These are phyloP conservation scores for Sindora glabra DNA, from an alignment of 306 rosid genomes.

Conservation along the genomic window DNA sequence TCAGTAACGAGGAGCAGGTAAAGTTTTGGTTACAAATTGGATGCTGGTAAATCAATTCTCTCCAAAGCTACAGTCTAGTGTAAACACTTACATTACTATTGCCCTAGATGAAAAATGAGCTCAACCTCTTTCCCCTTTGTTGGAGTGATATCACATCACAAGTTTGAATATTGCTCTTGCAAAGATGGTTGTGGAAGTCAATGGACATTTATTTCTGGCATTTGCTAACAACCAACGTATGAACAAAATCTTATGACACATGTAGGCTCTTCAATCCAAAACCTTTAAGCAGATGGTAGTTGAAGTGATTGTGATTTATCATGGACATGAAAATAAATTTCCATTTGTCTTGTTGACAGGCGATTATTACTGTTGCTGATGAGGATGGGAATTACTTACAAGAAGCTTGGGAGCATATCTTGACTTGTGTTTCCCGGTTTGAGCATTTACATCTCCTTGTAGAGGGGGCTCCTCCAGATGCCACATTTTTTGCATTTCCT, in stretches of 20 bases:
- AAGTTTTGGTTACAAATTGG: too few relatives aligned
- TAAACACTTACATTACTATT: too few relatives aligned
- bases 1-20: too few relatives aligned
- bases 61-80: too few relatives aligned
- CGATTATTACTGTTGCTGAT: slow-evolving; percentile 84
- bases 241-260: slow-evolving; percentile 2
- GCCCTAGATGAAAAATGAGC: too few relatives aligned
- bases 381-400: slow-evolving; percentile 98
- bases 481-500: slow-evolving; percentile 93
- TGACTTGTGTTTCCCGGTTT: slow-evolving; percentile 98
- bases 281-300: not conserved
- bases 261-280: not conserved
- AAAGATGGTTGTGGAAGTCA: not conserved
- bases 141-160: too few relatives aligned
- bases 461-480: slow-evolving; percentile 99
- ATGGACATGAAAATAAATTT: slow-evolving; percentile 15
- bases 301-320: slow-evolving; percentile 4
- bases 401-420: slow-evolving; percentile 99
- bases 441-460: slow-evolving; percentile 98
- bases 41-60: too few relatives aligned
- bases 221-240: too few relatives aligned
- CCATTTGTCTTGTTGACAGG: too few relatives aligned
- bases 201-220: not conserved
- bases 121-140: too few relatives aligned
- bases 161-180: too few relatives aligned